A percentile compares a stretch with the other conserved stretches of the same genome.
These are phyloP conservation scores for Yarrowia deformans DNA, from an alignment of 805 yeast species.

Conservation along the genomic window DNA sequence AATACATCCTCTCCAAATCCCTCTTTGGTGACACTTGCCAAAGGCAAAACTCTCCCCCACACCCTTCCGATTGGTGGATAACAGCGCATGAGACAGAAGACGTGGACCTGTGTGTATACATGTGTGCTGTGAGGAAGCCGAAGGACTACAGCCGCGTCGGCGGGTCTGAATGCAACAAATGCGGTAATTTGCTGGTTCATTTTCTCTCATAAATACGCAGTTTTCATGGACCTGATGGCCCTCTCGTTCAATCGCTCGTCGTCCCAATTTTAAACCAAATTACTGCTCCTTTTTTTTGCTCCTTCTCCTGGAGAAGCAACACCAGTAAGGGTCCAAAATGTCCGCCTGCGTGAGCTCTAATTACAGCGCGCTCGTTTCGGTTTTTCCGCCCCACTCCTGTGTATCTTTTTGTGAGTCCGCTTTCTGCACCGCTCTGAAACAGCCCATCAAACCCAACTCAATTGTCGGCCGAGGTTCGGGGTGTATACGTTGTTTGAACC, in stretches of 20 bases:
- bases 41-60: constrained; percentile 13
- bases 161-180: neutral
- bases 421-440: constrained; percentile 17
- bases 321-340: neutral
- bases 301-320: neutral
- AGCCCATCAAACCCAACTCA: constrained; percentile 3
- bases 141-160: constrained; percentile 9
- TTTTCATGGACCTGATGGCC: too few species aligned
- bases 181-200: neutral
- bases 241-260: too few species aligned
- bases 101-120: constrained; percentile 12
- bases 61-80: constrained; percentile 34
- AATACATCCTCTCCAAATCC: neutral
- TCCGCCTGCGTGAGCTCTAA: neutral
- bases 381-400: constrained; percentile 4
- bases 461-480: constrained; percentile 5
- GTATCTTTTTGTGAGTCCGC: neutral
- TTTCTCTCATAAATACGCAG: too few species aligned
- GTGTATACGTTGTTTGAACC: neutral
- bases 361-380: neutral
- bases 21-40: neutral
- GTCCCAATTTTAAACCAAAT: too few species aligned
- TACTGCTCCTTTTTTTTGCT: too few species aligned
- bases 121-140: constrained; percentile 20
- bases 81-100: constrained; percentile 28